A percentile compares a stretch with the other conserved stretches of the same genome.
Evolutionary conservation across 1,139 yeast genomes (phyloP).

Genomic region (Scheffersomyces lignicola): DNA sequence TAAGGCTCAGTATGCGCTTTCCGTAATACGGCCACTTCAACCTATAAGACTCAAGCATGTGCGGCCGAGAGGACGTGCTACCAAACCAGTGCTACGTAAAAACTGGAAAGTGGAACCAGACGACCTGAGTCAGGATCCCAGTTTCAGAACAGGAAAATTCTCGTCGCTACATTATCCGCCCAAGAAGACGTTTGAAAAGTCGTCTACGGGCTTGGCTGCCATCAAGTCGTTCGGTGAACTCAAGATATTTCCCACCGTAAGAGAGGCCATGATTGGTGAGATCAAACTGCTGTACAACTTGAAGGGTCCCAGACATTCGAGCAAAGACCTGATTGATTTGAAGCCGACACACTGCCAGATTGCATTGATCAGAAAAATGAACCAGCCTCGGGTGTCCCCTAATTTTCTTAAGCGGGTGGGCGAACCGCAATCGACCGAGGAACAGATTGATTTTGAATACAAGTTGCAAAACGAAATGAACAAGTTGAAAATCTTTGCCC

Average conservation of each 20-base stretch:
- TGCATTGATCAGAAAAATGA: conserved; percentile 46
- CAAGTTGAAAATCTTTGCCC: conserved; percentile 62
- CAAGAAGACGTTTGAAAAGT: conserved; percentile 15
- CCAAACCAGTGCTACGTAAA: no score
- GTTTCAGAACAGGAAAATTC: conserved; percentile 22
- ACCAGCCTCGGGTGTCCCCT: conserved; percentile 27
- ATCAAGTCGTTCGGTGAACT: conserved; percentile 64
- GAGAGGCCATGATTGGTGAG: conserved; percentile 62
- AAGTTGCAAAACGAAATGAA: conserved; percentile 30
- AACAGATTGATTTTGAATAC: conserved; percentile 27
- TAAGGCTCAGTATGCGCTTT: no score
- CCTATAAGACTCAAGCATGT: not conserved
- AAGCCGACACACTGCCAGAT: conserved; percentile 47
- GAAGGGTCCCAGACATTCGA: conserved; percentile 33
- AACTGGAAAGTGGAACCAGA: conserved; percentile 8
- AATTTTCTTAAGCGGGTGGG: conserved; percentile 25
- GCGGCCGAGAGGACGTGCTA: not conserved
- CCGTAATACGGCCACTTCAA: no score
- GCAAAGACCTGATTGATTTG: conserved; percentile 31
- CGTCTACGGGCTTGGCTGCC: conserved; percentile 40
- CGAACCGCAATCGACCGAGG: conserved; percentile 16
- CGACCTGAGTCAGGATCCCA: conserved; percentile 4
- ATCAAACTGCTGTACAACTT: conserved; percentile 50
- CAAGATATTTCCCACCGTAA: conserved; percentile 64
- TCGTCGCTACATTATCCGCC: conserved; percentile 25